A percentile compares a stretch with the other conserved stretches of the same genome.
Evolutionary conservation across 2,329 filamentous ascomycete species (phyloP).

Genomic region (Nothomitra cinnamomea): DNA sequence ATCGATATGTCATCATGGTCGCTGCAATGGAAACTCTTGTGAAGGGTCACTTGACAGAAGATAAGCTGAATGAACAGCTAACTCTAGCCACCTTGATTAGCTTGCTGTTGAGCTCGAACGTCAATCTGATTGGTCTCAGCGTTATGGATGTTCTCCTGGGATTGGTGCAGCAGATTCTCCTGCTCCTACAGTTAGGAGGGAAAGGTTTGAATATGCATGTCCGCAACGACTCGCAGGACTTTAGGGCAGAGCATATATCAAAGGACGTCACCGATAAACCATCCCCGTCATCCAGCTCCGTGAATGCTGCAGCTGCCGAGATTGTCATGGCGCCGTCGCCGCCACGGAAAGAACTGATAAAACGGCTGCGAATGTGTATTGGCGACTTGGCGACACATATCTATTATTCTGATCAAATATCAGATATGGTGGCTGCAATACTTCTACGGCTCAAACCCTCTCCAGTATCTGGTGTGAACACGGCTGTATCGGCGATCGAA

Average conservation of each 20-base stretch:
- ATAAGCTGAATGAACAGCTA: slow-evolving; percentile 55
- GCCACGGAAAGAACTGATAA: slow-evolving; percentile 44
- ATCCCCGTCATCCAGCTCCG: slow-evolving; percentile 7
- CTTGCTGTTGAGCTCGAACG: slow-evolving; percentile 66
- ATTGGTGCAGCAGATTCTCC: slow-evolving; percentile 67
- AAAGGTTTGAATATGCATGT: slow-evolving; percentile 22
- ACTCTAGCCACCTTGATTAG: slow-evolving; percentile 63
- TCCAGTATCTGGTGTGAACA: slow-evolving; percentile 25
- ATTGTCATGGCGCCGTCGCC: slow-evolving; percentile 32
- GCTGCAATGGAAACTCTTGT: slow-evolving; percentile 63
- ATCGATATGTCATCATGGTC: slow-evolving; percentile 79
- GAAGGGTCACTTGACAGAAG: slow-evolving; percentile 49
- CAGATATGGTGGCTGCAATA: slow-evolving; percentile 80
- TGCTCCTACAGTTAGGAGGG: slow-evolving; percentile 49
- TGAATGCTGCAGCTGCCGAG: slow-evolving; percentile 17
- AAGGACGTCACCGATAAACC: slow-evolving; percentile 2
- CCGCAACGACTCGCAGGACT: slow-evolving; percentile 23
- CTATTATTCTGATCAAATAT: slow-evolving; percentile 92
- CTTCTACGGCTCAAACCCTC: slow-evolving; percentile 60
- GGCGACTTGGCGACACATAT: slow-evolving; percentile 86
- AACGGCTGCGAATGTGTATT: slow-evolving; percentile 62
- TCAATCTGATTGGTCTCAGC: slow-evolving; percentile 88
- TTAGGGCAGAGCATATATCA: slow-evolving; percentile 7
- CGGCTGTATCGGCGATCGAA: slow-evolving; percentile 30
- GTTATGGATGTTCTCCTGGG: slow-evolving; percentile 88